phyloP scores from a whole-genome alignment of 176 grass and related monocot species.

The Carex myosuroides region DNA sequence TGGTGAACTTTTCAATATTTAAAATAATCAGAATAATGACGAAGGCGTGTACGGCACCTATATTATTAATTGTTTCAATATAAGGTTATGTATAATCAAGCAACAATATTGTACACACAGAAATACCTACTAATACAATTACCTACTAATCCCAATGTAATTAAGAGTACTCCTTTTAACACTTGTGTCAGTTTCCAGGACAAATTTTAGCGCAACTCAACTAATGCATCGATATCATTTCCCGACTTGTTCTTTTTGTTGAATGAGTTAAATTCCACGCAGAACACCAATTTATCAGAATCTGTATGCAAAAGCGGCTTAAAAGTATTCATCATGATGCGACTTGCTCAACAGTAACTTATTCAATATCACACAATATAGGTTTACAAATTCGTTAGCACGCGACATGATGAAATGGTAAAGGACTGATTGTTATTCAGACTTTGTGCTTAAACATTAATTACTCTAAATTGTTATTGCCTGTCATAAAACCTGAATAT shows the following conservation, averaged over 20 bases:
- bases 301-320: neutral
- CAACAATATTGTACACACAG: neutral
- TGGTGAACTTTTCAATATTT: neutral
- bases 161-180: neutral
- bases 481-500: neutral
- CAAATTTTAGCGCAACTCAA: neutral
- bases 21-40: neutral
- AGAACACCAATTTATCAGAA: neutral
- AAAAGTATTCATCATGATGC: neutral
- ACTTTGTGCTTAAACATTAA: neutral
- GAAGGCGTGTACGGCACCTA: neutral
- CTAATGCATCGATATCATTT: neutral
- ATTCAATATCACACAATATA: neutral
- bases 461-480: neutral
- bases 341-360: neutral
- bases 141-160: neutral
- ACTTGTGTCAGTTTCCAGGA: neutral
- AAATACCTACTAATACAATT: neutral
- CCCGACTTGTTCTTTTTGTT: neutral
- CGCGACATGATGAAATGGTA: neutral
- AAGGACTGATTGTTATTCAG: constrained; percentile 1
- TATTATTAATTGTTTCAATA: neutral
- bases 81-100: neutral
- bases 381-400: neutral
- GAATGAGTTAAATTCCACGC: neutral